Base-by-base conservation (phyloP, 208 protist genomes). In the Wallacemonas sp. region DNA sequence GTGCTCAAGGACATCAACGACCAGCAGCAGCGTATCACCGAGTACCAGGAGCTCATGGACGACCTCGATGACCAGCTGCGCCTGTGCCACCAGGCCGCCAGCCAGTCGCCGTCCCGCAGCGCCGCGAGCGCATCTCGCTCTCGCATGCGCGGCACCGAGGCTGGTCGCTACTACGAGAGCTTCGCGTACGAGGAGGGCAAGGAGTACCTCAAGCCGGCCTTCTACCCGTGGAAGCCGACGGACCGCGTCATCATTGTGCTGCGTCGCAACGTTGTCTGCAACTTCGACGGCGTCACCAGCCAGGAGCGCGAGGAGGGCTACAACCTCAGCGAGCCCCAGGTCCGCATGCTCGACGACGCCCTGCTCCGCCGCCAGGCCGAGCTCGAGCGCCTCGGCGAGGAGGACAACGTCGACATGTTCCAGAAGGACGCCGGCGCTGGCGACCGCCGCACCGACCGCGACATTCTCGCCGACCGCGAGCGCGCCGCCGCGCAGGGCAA, bases 31-130 rank as follows among this genome's bases (percentile, higher is more conserved):
- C 77, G 65, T 70, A 89, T 95, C 62, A 72, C 70, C 3, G 76
- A 90, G 68, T 89, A 90, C 74, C 86, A 92, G 77, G 71, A 65
- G 46, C 65, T 88, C 48, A 84, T 92, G 72, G 89, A 95, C 54
- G 79, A 90, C 57, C 73, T 92, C 26, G 82, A 93, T 59, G 74
- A 88, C 42, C 77, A 93, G 70, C 73, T 95, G 42, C 76, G 71
- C 26, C 48, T 75, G 33, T 91, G 81, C 77, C 71, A 75, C 65
- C 67, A 81, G 67, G 66, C 74, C 64, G 65, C 74, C 61, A 59
- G n/a, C 36, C 49, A 63, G 26, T 63, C 61, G 23, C 61, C 57
- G 46, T 59, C 67, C 12, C 46, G 67, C 54, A 57, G 45, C 31
- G 8, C n/a, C 62, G 62, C 62, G 10, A 68, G 61, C 14, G 52